A percentile compares a stretch with the other conserved stretches of the same genome.
Evolutionary conservation across 1,284 basidiomycete genomes (phyloP).

Genomic region (Cutaneotrichosporon cutaneum): DNA sequence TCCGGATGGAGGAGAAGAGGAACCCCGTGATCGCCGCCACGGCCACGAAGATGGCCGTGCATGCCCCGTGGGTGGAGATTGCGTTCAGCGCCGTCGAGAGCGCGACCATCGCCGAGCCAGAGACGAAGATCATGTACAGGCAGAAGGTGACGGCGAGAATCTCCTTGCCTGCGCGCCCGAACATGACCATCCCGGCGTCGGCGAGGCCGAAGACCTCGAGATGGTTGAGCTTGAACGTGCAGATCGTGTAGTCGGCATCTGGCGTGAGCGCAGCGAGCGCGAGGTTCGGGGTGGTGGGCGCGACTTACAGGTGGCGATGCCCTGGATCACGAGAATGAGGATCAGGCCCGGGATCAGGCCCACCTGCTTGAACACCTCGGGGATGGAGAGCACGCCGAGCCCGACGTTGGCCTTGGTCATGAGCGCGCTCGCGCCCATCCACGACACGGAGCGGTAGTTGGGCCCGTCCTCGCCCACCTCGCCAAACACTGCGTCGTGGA

Average conservation of each 20-base stretch:
- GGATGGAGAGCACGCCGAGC: constrained; percentile 41
- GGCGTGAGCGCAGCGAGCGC: not conserved
- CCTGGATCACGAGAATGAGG: constrained; percentile 32
- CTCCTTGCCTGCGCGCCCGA: constrained; percentile 30
- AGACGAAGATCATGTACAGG: constrained; percentile 29
- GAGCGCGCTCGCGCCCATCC: constrained; percentile 22
- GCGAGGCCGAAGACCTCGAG: constrained; percentile 30
- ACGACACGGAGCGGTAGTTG: constrained; percentile 32
- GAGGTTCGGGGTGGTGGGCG: not conserved
- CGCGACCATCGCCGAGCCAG: constrained; percentile 34
- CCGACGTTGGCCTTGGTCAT: constrained; percentile 39
- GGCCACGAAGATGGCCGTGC: constrained; percentile 47
- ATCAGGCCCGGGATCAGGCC: constrained; percentile 42
- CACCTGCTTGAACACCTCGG: constrained; percentile 32
- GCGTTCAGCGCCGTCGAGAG: constrained; percentile 53
- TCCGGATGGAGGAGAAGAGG: constrained; percentile 42
- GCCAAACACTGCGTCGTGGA: constrained; percentile 35
- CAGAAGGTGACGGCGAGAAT: constrained; percentile 12
- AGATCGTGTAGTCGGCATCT: constrained; percentile 20
- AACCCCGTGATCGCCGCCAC: constrained; percentile 38
- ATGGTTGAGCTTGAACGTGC: constrained; percentile 31
- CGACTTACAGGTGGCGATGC: constrained; percentile 31
- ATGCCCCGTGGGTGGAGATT: constrained; percentile 43
- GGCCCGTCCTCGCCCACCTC: constrained; percentile 29
- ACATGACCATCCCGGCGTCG: constrained; percentile 32